A percentile compares a stretch with the other conserved stretches of the same genome.
These are phyloP conservation scores for Aquilaria malaccensis DNA, from an alignment of 345 rosid species.

Conservation along the genomic window DNA sequence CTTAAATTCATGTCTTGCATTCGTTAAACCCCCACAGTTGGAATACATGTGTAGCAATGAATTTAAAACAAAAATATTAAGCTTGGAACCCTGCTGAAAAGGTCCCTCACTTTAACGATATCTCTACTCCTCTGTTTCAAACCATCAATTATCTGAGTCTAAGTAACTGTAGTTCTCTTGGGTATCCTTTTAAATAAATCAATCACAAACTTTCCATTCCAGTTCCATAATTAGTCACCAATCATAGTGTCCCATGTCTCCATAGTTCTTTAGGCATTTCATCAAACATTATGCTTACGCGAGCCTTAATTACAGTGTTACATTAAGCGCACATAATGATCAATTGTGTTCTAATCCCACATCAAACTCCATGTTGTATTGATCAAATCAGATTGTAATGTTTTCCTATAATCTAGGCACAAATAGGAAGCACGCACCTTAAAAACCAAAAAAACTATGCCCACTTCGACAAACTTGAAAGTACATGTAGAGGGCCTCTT, in stretches of 20 bases:
- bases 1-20: conserved; percentile 48
- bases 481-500: conserved; percentile 36
- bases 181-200: conserved; percentile 38
- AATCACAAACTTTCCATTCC: conserved; percentile 32
- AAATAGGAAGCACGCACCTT: conserved; percentile 47
- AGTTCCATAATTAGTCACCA: conserved; percentile 43
- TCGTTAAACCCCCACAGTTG: conserved; percentile 62
- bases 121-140: conserved; percentile 39
- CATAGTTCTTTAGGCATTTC: conserved; percentile 54
- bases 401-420: conserved; percentile 24
- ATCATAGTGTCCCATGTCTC: conserved; percentile 74
- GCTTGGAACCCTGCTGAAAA: conserved; percentile 30
- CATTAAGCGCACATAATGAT: conserved; percentile 41
- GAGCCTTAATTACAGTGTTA: conserved; percentile 24
- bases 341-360: conserved; percentile 47
- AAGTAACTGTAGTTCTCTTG: conserved; percentile 40
- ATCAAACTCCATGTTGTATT: conserved; percentile 35
- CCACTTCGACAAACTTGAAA: conserved; percentile 34
- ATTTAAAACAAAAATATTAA: too few relatives aligned
- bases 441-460: conserved; percentile 45
- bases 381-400: conserved; percentile 52
- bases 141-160: conserved; percentile 73
- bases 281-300: conserved; percentile 45
- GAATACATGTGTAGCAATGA: background rate
- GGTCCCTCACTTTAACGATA: conserved; percentile 37